Percentiles rank a stretch among this genome's conserved stretches.
phyloP scores from a whole-genome alignment of 1,139 yeast species.

The Suhomyces taliae region DNA sequence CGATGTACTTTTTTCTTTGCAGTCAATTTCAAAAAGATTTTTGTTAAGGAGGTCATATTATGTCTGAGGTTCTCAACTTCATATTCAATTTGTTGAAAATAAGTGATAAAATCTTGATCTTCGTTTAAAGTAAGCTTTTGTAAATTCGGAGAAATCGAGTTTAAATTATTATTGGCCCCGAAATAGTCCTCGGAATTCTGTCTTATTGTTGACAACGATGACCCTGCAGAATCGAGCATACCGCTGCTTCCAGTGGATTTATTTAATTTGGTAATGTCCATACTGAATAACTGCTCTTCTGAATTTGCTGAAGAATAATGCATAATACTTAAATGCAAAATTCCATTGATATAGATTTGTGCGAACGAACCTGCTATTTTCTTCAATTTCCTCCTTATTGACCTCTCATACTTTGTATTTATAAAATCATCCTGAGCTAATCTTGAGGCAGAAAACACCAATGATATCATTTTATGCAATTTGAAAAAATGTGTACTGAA shows the following conservation, averaged over 20 bases:
- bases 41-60: conserved; percentile 30
- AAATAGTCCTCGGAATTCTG: conserved; percentile 15
- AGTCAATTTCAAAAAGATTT: conserved; percentile 32
- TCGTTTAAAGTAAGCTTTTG: conserved; percentile 9
- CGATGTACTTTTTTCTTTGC: conserved; percentile 32
- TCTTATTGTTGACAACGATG: conserved; percentile 28
- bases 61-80: conserved; percentile 36
- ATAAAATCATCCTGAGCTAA: conserved; percentile 51
- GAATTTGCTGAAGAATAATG: conserved; percentile 28
- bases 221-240: conserved; percentile 19
- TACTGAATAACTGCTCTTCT: conserved; percentile 33
- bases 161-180: background rate
- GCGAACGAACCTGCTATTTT: conserved; percentile 54
- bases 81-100: conserved; percentile 37
- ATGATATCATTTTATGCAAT: conserved; percentile 48
- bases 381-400: conserved; percentile 49
- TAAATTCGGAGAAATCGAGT: conserved; percentile 4
- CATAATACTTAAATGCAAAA: conserved; percentile 49
- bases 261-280: conserved; percentile 34
- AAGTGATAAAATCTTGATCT: conserved; percentile 18
- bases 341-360: conserved; percentile 60
- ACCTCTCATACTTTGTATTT: conserved; percentile 43
- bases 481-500: conserved; percentile 54
- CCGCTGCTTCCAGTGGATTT: conserved; percentile 24
- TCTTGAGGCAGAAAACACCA: conserved; percentile 52